Evolutionary conservation across 2,329 filamentous ascomycete genomes (phyloP), one percentile per base, ranked within the genome.

Genomic region (Helotiales sp.): DNA sequence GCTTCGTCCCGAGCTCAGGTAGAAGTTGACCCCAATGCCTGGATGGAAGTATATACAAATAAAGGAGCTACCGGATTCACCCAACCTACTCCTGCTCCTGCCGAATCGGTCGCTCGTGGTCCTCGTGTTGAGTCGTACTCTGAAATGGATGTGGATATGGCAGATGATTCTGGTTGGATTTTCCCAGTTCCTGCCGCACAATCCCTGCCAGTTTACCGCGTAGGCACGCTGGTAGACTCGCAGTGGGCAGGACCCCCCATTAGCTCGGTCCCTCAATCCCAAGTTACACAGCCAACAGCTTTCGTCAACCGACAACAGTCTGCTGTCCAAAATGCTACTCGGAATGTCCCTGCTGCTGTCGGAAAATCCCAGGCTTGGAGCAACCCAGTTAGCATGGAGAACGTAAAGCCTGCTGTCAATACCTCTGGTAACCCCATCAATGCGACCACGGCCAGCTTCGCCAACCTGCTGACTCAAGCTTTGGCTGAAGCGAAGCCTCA

Each of bases 101-200:
- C n/a, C 9, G 48, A 17, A 7, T 4, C 17, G 8, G 22, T 19
- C 12, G 22, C 30, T n/a, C 30, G 12, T 9, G 4, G 19, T 24
- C n/a, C 30, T 22, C 48, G n/a, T 8, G 22, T 25, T 15, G 27
- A 22, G 3, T 50, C 48, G 2, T 33, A 33, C 12, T 25, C 29
- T 5, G 48, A 31, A 5, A 50, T 50, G 48, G 48, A 50, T 34
- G 33, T 50, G 24, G 48, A 50, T 7, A 50, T 50, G 48, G 22
- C 29, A 3, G 48, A 50, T 15, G 48, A 24, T 15, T 25, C 15
- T 22, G 30, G 2, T 50, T 6, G n/a, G 36, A 40, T 15, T 10
- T 15, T 19, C 3, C 8, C 40, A 13, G 15, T 5, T 24, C 22
- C 12, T 5, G 4, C 31, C 4, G n/a, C 31, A 12, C 12, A 15